phyloP scores from a whole-genome alignment of 2,329 filamentous ascomycete genomes.

The Phoma sp. region DNA sequence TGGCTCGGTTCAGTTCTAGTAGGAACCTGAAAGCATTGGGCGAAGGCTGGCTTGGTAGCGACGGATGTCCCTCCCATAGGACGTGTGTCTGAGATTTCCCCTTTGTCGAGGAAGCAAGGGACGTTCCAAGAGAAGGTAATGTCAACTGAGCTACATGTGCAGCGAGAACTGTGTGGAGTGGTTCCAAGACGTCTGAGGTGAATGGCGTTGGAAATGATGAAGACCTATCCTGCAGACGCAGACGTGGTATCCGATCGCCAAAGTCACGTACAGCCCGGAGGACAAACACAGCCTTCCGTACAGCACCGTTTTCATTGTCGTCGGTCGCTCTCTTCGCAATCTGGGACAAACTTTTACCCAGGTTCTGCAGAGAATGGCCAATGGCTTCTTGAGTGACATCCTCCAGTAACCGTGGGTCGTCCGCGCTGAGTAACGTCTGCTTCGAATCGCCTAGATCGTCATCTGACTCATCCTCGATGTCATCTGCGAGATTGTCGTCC shows the following conservation, averaged over 20 bases:
- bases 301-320: slow-evolving; percentile 54
- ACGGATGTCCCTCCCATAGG: slow-evolving; percentile 82
- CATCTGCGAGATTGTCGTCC: slow-evolving; percentile 78
- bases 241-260: slow-evolving; percentile 59
- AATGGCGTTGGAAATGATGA: slow-evolving; percentile 38
- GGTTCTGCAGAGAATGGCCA: slow-evolving; percentile 62
- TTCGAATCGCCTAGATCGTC: slow-evolving; percentile 74
- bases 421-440: slow-evolving; percentile 72
- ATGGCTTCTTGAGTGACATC: slow-evolving; percentile 66
- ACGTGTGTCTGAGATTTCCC: slow-evolving; percentile 66
- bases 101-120: slow-evolving; percentile 54
- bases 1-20: slow-evolving; percentile 67
- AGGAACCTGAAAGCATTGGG: slow-evolving; percentile 76
- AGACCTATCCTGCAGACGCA: slow-evolving; percentile 43
- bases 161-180: slow-evolving; percentile 70
- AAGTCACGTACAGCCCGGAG: slow-evolving; percentile 79
- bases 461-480: slow-evolving; percentile 73
- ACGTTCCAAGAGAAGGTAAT: slow-evolving; percentile 53
- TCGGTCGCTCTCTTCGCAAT: slow-evolving; percentile 62
- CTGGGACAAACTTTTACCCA: slow-evolving; percentile 63
- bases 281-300: slow-evolving; percentile 66
- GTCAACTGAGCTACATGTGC: slow-evolving; percentile 59
- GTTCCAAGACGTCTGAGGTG: slow-evolving; percentile 63
- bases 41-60: slow-evolving; percentile 80
- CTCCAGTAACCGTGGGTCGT: slow-evolving; percentile 72